Evolutionary conservation across 2,329 filamentous ascomycete species (phyloP).

Genomic region (Aspergillus texensis): DNA sequence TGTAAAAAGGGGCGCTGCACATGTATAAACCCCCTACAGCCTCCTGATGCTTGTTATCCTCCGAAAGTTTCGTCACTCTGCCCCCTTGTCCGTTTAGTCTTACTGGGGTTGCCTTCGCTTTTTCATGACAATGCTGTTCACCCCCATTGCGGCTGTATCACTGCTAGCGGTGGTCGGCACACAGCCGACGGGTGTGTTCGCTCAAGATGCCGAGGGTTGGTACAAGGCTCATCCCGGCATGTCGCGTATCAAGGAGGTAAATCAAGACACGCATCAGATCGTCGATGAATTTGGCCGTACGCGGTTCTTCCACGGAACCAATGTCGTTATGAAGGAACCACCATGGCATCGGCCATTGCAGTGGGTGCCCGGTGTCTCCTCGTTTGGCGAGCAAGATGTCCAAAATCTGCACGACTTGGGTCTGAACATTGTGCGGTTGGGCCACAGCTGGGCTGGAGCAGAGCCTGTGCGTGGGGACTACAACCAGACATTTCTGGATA

Average conservation of each 20-base stretch:
- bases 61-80: not conserved
- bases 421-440: constrained; percentile 15
- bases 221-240: constrained; percentile 16
- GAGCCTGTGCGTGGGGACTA: constrained; percentile 16
- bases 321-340: constrained; percentile 21
- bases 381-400: constrained; percentile 18
- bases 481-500: constrained; percentile 19
- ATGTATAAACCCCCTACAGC: not conserved
- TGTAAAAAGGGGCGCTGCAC: no score
- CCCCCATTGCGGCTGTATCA: not conserved
- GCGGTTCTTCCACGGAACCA: constrained; percentile 21
- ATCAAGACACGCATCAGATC: constrained; percentile 18
- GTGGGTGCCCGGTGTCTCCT: constrained; percentile 18
- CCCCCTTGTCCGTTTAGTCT: not conserved
- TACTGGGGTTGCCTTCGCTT: not conserved
- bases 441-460: constrained; percentile 17
- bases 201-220: constrained; percentile 10
- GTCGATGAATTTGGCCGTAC: constrained; percentile 18
- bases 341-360: constrained; percentile 18
- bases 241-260: constrained; percentile 15
- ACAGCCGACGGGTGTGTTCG: not conserved
- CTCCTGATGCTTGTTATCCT: not conserved
- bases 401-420: constrained; percentile 18
- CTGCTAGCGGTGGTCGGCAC: constrained; percentile 3
- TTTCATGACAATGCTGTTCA: not conserved